Evolutionary conservation across 2,329 filamentous ascomycete species (phyloP).

Genomic region (Fusarium camptoceras): DNA sequence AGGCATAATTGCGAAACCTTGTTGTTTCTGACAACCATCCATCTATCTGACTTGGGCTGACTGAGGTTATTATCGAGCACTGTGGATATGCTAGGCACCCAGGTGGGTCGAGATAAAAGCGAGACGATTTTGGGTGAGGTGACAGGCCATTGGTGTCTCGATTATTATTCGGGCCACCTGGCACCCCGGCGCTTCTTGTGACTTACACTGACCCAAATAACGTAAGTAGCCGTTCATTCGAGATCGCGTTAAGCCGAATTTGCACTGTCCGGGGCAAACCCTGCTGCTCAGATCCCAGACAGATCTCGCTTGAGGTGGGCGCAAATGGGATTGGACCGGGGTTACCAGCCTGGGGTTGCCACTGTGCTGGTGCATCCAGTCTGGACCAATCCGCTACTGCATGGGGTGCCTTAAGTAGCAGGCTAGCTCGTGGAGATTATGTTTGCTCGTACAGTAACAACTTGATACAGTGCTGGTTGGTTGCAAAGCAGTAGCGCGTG

Average conservation of each 20-base stretch:
- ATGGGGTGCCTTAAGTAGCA: slow-evolving; percentile 8
- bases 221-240: slow-evolving; percentile 24
- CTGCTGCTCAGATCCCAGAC: slow-evolving; percentile 38
- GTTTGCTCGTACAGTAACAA: slow-evolving; percentile 25
- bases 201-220: slow-evolving; percentile 32
- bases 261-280: slow-evolving; percentile 41
- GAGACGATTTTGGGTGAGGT: too few relatives aligned
- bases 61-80: slow-evolving; percentile 12
- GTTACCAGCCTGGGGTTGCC: slow-evolving; percentile 28
- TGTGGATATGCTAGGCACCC: slow-evolving; percentile 13
- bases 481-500: slow-evolving; percentile 11
- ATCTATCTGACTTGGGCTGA: slow-evolving; percentile 5
- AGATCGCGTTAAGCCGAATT: slow-evolving; percentile 41
- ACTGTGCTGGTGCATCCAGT: slow-evolving; percentile 36
- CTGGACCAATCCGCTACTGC: slow-evolving; percentile 19
- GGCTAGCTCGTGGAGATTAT: slow-evolving; percentile 22
- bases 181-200: slow-evolving; percentile 14
- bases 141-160: too few relatives aligned
- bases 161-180: too few relatives aligned
- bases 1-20: slow-evolving; percentile 24
- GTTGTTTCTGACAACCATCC: slow-evolving; percentile 19
- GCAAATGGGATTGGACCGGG: slow-evolving; percentile 20
- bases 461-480: slow-evolving; percentile 19
- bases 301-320: slow-evolving; percentile 35
- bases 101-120: too few relatives aligned